phyloP scores from a whole-genome alignment of 2,329 filamentous ascomycete genomes.

The Penicillium corylophilum region DNA sequence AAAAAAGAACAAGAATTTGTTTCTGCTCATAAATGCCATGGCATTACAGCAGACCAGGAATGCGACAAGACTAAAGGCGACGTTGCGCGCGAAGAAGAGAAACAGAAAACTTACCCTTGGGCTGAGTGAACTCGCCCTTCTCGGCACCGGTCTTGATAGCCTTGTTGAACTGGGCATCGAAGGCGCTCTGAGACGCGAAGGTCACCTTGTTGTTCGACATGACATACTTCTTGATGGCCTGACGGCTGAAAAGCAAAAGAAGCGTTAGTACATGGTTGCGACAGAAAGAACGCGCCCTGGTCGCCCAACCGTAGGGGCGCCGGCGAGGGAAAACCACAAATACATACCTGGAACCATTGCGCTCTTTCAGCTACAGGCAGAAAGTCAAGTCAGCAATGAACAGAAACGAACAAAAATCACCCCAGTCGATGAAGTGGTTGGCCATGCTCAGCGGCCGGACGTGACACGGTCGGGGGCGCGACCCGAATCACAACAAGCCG shows the following conservation, averaged over 20 bases:
- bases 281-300: conserved; percentile 25
- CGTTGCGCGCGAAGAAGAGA: conserved; percentile 3
- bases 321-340: conserved; percentile 25
- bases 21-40: background rate
- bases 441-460: conserved; percentile 24
- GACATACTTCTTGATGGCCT: conserved; percentile 74
- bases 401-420: conserved; percentile 22
- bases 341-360: conserved; percentile 68
- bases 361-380: conserved; percentile 62
- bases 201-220: conserved; percentile 67
- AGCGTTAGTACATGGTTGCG: conserved; percentile 31
- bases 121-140: conserved; percentile 81
- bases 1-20: background rate
- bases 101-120: conserved; percentile 68
- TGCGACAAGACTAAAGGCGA: background rate
- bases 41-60: background rate
- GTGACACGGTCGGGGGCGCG: conserved; percentile 41
- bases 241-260: conserved; percentile 53
- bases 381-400: conserved; percentile 50
- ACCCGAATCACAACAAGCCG: conserved; percentile 39
- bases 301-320: conserved; percentile 18
- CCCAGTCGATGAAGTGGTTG: conserved; percentile 24
- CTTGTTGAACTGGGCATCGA: conserved; percentile 80
- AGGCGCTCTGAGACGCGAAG: conserved; percentile 55
- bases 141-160: conserved; percentile 79